Conservation (phyloP, 2,329 filamentous ascomycete species). For the Diplodia scrobiculata region DNA sequence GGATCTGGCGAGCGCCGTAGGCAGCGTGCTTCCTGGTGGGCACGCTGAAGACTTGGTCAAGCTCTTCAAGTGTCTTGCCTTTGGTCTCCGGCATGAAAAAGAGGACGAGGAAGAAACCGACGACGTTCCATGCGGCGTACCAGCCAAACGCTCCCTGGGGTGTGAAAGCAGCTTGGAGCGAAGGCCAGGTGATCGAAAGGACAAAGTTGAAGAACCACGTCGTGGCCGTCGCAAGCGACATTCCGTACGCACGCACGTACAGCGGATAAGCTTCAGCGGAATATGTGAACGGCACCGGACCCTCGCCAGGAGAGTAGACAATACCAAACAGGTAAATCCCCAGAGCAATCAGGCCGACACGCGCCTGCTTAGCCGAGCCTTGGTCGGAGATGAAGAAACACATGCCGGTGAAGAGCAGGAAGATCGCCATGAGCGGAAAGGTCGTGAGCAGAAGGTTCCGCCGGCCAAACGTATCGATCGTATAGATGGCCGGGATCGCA, state of each 20-base stretch:
- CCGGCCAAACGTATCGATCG: conserved; percentile 48
- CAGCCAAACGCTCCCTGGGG: conserved; percentile 58
- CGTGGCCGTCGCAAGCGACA: conserved; percentile 55
- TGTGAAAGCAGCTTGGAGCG: conserved; percentile 52
- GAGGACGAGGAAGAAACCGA: conserved; percentile 56
- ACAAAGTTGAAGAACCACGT: conserved; percentile 62
- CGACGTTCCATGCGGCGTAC: conserved; percentile 60
- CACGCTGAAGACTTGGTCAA: conserved; percentile 59
- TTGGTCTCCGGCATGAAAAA: conserved; percentile 57
- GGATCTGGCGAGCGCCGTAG: conserved; percentile 40
- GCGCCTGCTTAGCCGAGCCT: conserved; percentile 35
- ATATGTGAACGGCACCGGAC: conserved; percentile 48
- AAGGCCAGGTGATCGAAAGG: conserved; percentile 58
- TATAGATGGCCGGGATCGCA: conserved; percentile 51
- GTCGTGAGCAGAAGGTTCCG: conserved; percentile 50
- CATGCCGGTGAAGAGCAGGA: conserved; percentile 54
- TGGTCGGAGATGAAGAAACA: conserved; percentile 42
- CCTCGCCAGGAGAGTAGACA: conserved; percentile 52
- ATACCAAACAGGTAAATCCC: conserved; percentile 57
- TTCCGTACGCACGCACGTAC: conserved; percentile 49
- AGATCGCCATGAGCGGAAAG: conserved; percentile 53
- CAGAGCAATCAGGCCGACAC: conserved; percentile 43
- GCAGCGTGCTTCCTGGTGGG: conserved; percentile 44
- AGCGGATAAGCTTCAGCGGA: conserved; percentile 51
- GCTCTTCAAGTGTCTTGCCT: conserved; percentile 39